These are phyloP conservation scores for Creolimax fragrantissima DNA, from an alignment of 78 protist genomes.

Conservation along the genomic window DNA sequence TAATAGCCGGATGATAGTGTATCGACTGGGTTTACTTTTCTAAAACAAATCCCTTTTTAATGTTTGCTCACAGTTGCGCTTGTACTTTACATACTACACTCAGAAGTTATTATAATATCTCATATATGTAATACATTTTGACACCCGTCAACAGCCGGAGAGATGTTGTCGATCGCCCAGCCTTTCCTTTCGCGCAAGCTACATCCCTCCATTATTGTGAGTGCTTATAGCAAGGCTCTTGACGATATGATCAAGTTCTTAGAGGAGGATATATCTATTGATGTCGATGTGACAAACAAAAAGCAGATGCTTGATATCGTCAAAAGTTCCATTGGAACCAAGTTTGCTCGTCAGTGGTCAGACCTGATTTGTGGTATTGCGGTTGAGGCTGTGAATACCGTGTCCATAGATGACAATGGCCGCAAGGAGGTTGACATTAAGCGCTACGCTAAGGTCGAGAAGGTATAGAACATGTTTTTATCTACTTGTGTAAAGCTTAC, in stretches of 20 bases:
- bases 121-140: too few relatives aligned
- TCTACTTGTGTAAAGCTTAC: too few relatives aligned
- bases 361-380: constrained; percentile 85
- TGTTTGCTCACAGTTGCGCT: too few relatives aligned
- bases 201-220: constrained; percentile 87
- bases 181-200: constrained; percentile 14
- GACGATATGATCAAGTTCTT: constrained; percentile 64
- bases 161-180: constrained; percentile 56
- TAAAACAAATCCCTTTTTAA: too few relatives aligned
- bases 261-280: constrained; percentile 38
- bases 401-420: constrained; percentile 52
- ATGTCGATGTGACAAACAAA: constrained; percentile 42
- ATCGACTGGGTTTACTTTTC: too few relatives aligned
- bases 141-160: too few relatives aligned
- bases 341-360: constrained; percentile 49
- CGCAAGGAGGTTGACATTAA: constrained; percentile 88
- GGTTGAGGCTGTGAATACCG: constrained; percentile 88
- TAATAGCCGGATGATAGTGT: too few relatives aligned
- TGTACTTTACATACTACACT: too few relatives aligned
- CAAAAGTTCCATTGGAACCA: constrained; percentile 84
- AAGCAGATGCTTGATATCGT: constrained; percentile 62
- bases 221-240: constrained; percentile 62
- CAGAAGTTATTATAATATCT: too few relatives aligned
- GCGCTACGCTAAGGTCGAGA: constrained; percentile 89
- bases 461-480: too few relatives aligned